A percentile compares a stretch with the other conserved stretches of the same genome.
Conservation (phyloP, 345 rosid genomes). For the Camelina laxa region DNA sequence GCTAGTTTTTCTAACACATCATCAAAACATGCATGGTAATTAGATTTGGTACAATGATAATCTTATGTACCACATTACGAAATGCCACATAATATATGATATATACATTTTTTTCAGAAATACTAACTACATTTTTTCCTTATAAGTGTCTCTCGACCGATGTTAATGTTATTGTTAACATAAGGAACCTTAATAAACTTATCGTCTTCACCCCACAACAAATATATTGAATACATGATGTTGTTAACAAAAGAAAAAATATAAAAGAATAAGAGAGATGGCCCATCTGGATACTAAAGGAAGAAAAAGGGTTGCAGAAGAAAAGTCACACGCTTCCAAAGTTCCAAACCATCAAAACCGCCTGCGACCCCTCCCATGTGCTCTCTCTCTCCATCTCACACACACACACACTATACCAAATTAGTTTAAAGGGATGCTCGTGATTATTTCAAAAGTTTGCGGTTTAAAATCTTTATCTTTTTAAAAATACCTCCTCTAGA, state of each 20-base stretch:
- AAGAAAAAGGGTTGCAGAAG: conserved; percentile 35
- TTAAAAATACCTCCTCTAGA: not conserved
- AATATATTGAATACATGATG: no score
- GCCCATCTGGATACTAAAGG: conserved; percentile 34
- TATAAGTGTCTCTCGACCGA: not conserved
- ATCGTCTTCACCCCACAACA: no score
- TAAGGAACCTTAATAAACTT: not conserved
- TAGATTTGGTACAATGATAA: no score
- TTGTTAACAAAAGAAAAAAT: no score
- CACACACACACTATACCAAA: not conserved
- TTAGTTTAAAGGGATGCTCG: conserved; percentile 12
- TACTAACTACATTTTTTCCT: not conserved
- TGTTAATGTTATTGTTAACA: not conserved
- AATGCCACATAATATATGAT: no score
- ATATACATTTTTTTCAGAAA: no score
- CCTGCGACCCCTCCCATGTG: conserved; percentile 39
- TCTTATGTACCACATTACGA: no score
- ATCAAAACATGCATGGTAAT: no score
- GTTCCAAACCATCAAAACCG: conserved; percentile 43
- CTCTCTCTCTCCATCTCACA: conserved; percentile 30
- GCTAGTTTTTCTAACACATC: no score
- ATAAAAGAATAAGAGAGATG: not conserved
- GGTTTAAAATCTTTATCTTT: not conserved
- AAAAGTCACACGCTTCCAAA: conserved; percentile 49
- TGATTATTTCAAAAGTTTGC: conserved; percentile 31